A percentile compares a stretch with the other conserved stretches of the same genome.
Evolutionary conservation across 352 stramenopile genomes (phyloP).

Genomic region (Plasmopara muralis): DNA sequence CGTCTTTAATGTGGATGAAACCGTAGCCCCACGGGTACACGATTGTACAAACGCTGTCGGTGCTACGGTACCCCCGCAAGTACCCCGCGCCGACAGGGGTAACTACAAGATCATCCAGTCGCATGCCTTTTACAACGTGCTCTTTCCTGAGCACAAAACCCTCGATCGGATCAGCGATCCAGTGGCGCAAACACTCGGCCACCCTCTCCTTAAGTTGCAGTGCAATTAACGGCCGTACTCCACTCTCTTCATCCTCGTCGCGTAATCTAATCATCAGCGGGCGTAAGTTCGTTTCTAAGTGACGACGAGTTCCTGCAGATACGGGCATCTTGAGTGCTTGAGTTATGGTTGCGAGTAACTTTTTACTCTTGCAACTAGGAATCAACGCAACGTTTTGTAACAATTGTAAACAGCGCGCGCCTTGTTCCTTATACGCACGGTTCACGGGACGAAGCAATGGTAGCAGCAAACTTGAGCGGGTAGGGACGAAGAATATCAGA

Average conservation of each 20-base stretch:
- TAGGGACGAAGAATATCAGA: constrained; percentile 43
- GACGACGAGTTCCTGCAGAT: constrained; percentile 24
- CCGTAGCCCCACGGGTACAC: constrained; percentile 70
- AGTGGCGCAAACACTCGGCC: constrained; percentile 57
- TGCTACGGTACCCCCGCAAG: constrained; percentile 44
- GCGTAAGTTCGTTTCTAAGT: constrained; percentile 28
- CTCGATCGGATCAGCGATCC: constrained; percentile 63
- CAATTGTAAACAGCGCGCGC: constrained; percentile 63
- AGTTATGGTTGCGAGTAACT: constrained; percentile 35
- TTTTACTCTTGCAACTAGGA: constrained; percentile 52
- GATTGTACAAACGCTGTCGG: constrained; percentile 61
- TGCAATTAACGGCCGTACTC: constrained; percentile 28
- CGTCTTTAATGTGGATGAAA: constrained; percentile 52
- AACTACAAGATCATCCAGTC: constrained; percentile 56
- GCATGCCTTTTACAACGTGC: constrained; percentile 54
- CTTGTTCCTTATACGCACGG: constrained; percentile 55
- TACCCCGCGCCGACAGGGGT: constrained; percentile 58
- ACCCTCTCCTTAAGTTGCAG: constrained; percentile 66
- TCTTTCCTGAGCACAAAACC: constrained; percentile 63
- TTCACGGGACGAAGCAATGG: constrained; percentile 34
- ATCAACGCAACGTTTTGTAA: constrained; percentile 54
- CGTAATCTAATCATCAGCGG: constrained; percentile 18
- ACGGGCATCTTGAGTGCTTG: constrained; percentile 48
- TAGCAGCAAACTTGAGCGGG: constrained; percentile 51
- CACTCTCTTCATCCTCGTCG: constrained; percentile 6